These are phyloP conservation scores for Helianthus tuberosus DNA, from an alignment of 129 eudicot species.

Conservation along the genomic window DNA sequence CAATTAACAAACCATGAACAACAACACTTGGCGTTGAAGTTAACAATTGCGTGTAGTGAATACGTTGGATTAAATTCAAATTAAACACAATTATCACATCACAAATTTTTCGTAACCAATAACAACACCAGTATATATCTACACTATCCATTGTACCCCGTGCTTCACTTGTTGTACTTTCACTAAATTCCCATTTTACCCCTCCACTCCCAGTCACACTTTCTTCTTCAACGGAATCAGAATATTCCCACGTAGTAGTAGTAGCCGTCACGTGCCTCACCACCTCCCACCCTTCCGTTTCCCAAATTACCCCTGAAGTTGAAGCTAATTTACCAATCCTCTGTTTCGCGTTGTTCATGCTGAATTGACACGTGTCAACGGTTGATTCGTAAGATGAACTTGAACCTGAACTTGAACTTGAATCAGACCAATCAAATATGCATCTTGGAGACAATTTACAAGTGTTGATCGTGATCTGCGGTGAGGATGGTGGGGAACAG, in stretches of 20 bases:
- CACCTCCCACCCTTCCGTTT: conserved; percentile 70
- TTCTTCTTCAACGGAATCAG: conserved; percentile 22
- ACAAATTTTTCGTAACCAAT: background rate
- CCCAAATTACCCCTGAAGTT: conserved; percentile 58
- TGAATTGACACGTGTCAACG: conserved; percentile 1
- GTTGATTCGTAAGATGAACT: conserved; percentile 37
- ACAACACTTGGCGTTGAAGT: conserved; percentile 13
- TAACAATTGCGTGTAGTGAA: conserved; percentile 29
- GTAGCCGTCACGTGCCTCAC: conserved; percentile 40
- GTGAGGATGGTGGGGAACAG: conserved; percentile 21
- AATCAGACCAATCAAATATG: conserved; percentile 50
- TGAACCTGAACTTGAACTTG: too few species aligned
- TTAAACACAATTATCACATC: background rate
- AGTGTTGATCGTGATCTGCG: background rate
- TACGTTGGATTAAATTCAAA: conserved; percentile 9
- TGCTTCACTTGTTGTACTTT: conserved; percentile 27
- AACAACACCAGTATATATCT: conserved; percentile 8
- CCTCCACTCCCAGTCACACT: conserved; percentile 26
- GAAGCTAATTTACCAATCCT: conserved; percentile 58
- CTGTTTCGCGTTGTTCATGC: conserved; percentile 19
- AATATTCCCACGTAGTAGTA: conserved; percentile 31
- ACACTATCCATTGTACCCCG: conserved; percentile 13
- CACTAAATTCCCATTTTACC: conserved; percentile 35
- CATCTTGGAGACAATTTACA: conserved; percentile 58
- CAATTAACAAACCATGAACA: background rate